Conservation (phyloP, 768 basidiomycete species). For the Hebeloma cylindrosporum region DNA sequence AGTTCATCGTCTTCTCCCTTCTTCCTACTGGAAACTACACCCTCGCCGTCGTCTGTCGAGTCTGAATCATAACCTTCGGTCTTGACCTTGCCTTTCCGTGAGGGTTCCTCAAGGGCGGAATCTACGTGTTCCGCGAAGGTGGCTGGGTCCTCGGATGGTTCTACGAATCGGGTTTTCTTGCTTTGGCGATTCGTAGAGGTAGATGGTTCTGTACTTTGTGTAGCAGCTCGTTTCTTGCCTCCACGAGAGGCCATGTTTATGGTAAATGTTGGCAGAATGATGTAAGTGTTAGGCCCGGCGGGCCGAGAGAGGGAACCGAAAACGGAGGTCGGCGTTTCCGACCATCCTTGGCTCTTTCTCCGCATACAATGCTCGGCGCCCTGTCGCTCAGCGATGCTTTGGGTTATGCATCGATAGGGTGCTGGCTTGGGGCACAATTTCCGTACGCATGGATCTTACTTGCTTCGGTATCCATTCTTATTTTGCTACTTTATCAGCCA, state of each 20-base stretch:
- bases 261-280: conserved; percentile 3
- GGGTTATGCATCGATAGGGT: conserved; percentile 70
- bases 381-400: conserved; percentile 57
- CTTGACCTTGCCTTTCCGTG: conserved; percentile 74
- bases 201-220: conserved; percentile 30
- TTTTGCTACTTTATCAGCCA: conserved; percentile 51
- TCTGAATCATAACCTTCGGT: conserved; percentile 91
- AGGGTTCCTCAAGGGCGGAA: conserved; percentile 65
- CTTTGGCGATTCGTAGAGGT: conserved; percentile 31
- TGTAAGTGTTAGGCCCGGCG: conserved; percentile 3
- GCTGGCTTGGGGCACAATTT: conserved; percentile 87
- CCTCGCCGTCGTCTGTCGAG: conserved; percentile 92
- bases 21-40: conserved; percentile 83
- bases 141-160: conserved; percentile 71
- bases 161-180: conserved; percentile 80
- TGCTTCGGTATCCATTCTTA: conserved; percentile 1
- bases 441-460: conserved; percentile 56
- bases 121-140: conserved; percentile 82
- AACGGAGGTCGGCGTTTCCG: conserved; percentile 8
- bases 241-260: conserved; percentile 30
- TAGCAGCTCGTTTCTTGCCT: conserved; percentile 38
- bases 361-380: conserved; percentile 27
- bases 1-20: conserved; percentile 61
- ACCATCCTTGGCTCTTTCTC: conserved; percentile 20
- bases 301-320: conserved; percentile 12